Conservation (phyloP, 2,329 filamentous ascomycete genomes). For the Colletotrichum magnum region DNA sequence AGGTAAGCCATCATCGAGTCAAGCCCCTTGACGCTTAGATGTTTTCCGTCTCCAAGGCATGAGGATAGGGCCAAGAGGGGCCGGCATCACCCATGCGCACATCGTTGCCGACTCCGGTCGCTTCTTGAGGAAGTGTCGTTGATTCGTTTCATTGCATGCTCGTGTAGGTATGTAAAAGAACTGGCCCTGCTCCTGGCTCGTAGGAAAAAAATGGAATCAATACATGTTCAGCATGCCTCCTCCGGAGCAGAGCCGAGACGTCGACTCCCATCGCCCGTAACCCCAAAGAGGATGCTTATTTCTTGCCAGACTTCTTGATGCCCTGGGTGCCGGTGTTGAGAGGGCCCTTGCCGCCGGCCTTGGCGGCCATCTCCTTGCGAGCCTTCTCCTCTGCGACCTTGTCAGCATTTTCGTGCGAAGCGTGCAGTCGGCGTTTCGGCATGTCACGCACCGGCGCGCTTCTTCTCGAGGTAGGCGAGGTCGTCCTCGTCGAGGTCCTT, state of each 20-base stretch:
- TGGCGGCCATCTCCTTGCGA: conserved; percentile 85
- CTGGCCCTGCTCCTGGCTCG: conserved; percentile 19
- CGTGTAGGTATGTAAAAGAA: conserved; percentile 36
- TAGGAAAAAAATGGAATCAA: neutral
- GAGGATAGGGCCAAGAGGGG: conserved; percentile 8
- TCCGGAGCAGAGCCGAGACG: neutral
- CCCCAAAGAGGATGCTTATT: conserved; percentile 67
- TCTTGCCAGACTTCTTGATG: conserved; percentile 99
- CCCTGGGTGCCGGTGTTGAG: conserved; percentile 87
- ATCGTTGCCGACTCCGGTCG: neutral
- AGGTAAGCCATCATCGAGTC: neutral
- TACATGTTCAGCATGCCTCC: neutral
- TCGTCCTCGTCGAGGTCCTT: conserved; percentile 92
- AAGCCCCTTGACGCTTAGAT: conserved; percentile 5
- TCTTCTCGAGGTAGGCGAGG: conserved; percentile 85
- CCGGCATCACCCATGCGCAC: conserved; percentile 33
- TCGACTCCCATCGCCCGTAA: neutral
- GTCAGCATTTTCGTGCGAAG: neutral
- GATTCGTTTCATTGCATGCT: conserved; percentile 40
- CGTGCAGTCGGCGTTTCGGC: neutral
- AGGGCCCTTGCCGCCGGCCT: conserved; percentile 89
- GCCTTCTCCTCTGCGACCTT: conserved; percentile 79
- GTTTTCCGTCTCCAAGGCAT: neutral
- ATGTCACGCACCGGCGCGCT: conserved; percentile 79
- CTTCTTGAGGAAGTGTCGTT: neutral